A percentile compares a stretch with the other conserved stretches of the same genome.
These are phyloP conservation scores for Neurospora sp. DNA, from an alignment of 495 filamentous ascomycete species.

Conservation along the genomic window DNA sequence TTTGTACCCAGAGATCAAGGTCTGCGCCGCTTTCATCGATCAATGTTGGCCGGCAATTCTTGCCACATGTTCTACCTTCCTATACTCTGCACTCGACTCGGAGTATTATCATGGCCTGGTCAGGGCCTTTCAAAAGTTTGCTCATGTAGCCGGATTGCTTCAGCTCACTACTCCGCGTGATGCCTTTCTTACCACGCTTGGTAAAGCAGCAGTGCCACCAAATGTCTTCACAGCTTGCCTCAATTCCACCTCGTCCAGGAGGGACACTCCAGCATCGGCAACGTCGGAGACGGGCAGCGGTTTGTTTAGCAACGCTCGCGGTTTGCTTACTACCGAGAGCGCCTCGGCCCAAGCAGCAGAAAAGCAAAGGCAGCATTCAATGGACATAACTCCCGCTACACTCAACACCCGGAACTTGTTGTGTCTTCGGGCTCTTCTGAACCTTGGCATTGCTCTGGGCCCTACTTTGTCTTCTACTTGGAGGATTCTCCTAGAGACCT, in stretches of 20 bases:
- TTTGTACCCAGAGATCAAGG: constrained; percentile 56
- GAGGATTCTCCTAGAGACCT: constrained; percentile 80
- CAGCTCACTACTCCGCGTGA: constrained; percentile 77
- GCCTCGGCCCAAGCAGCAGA: constrained; percentile 38
- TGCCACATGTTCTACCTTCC: constrained; percentile 86
- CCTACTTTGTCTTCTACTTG: constrained; percentile 77
- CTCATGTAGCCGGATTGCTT: constrained; percentile 86
- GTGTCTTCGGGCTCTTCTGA: constrained; percentile 80
- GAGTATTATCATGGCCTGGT: constrained; percentile 90
- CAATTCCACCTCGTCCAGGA: constrained; percentile 30
- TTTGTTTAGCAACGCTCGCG: constrained; percentile 52
- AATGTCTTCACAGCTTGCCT: constrained; percentile 56
- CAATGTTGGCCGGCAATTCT: constrained; percentile 93
- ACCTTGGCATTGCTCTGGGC: constrained; percentile 88
- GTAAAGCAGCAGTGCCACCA: constrained; percentile 81
- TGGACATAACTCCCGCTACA: constrained; percentile 40
- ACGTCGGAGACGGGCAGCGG: constrained; percentile 38
- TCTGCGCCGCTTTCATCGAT: constrained; percentile 72
- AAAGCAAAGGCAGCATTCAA: constrained; percentile 41
- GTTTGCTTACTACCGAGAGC: constrained; percentile 55
- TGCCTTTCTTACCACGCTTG: constrained; percentile 87
- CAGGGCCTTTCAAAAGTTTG: constrained; percentile 89
- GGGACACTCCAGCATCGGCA: constrained; percentile 7
- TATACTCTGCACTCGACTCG: constrained; percentile 84
- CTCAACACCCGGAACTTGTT: constrained; percentile 83